Evolutionary conservation across 2,329 filamentous ascomycete genomes (phyloP).

Genomic region (Colletotrichum tamarilloi): DNA sequence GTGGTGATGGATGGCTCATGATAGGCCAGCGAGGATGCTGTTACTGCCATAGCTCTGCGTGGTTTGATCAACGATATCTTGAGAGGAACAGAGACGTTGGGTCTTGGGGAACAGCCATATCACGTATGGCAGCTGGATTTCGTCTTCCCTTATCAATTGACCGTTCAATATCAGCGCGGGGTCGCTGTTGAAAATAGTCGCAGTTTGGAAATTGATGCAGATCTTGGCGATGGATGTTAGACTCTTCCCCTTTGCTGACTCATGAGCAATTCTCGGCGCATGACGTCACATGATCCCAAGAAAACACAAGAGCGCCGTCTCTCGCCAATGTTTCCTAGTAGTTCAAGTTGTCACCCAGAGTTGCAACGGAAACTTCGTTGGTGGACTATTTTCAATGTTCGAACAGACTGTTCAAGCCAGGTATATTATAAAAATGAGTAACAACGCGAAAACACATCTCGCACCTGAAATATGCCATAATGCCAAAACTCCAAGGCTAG

Average conservation of each 20-base stretch:
- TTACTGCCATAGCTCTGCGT: background rate
- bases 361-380: too few relatives aligned
- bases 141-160: background rate
- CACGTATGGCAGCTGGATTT: background rate
- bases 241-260: background rate
- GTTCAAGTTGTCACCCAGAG: background rate
- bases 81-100: background rate
- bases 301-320: background rate
- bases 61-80: background rate
- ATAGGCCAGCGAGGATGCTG: constrained; percentile 59
- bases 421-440: constrained; percentile 3
- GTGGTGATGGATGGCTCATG: constrained; percentile 70
- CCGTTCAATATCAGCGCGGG: background rate
- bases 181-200: background rate
- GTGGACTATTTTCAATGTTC: background rate
- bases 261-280: background rate
- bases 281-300: constrained; percentile 6
- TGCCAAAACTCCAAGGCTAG: background rate
- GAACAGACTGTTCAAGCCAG: constrained; percentile 28
- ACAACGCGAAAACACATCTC: background rate
- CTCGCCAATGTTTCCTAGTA: background rate
- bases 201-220: background rate
- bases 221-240: background rate
- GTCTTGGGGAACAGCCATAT: background rate
- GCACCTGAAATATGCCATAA: background rate